phyloP scores from a whole-genome alignment of 257 asterid species.

The Nicotiana tomentosiformis region DNA sequence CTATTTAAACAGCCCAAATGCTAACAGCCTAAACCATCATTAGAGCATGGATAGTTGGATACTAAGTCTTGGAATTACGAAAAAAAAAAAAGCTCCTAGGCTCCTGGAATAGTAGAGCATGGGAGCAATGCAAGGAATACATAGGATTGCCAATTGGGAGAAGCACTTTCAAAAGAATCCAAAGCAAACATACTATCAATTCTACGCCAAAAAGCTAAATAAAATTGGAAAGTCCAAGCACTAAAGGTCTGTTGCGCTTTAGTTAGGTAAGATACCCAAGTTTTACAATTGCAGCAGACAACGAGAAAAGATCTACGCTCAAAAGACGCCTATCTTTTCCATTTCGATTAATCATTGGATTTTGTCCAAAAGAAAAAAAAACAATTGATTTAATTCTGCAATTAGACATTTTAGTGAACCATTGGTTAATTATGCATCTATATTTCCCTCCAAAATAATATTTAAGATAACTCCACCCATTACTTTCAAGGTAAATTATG shows the following conservation, averaged over 20 bases:
- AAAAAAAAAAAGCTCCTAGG: background rate
- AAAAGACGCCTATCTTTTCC: background rate
- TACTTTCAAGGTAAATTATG: background rate
- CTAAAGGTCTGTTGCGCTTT: background rate
- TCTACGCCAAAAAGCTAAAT: background rate
- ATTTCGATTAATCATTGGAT: background rate
- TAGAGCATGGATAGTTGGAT: too few species aligned
- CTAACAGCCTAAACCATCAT: background rate
- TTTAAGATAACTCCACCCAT: background rate
- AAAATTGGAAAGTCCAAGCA: background rate
- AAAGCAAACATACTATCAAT: background rate
- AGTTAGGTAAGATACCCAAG: background rate
- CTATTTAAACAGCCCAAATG: background rate
- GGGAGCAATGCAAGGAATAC: background rate
- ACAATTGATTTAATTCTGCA: too few species aligned
- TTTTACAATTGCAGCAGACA: background rate
- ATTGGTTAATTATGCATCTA: background rate
- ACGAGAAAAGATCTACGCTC: background rate
- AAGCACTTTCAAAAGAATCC: background rate
- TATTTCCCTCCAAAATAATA: background rate
- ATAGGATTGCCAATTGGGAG: background rate
- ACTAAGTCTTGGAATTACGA: background rate
- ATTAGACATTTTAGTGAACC: too few species aligned
- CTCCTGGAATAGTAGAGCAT: background rate
- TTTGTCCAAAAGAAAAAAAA: background rate